Conservation (phyloP, 2,329 filamentous ascomycete species). For the Nigrograna mackinnonii region DNA sequence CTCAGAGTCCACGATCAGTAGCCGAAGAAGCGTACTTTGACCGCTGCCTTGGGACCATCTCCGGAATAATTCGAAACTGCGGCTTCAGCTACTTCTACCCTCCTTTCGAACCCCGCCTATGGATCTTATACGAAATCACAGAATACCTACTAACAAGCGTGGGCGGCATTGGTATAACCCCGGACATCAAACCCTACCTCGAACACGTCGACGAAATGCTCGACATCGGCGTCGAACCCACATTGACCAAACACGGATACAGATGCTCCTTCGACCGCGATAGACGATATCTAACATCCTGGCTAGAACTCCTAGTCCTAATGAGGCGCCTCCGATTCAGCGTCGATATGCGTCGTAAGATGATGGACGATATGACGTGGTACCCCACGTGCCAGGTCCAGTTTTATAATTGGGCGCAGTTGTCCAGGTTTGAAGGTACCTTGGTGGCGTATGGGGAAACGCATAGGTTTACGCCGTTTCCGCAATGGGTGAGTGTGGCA, state of each 20-base stretch:
- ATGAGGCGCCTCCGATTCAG: slow-evolving; percentile 6
- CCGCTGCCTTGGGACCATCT: slow-evolving; percentile 18
- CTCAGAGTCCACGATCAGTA: slow-evolving; percentile 20
- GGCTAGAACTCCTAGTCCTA: slow-evolving; percentile 13
- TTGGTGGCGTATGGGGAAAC: slow-evolving; percentile 5
- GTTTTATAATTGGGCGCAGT: slow-evolving; percentile 1
- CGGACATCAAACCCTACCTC: slow-evolving; percentile 10
- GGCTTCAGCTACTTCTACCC: slow-evolving; percentile 27
- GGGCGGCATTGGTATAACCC: slow-evolving; percentile 4
- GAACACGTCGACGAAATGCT: slow-evolving; percentile 12
- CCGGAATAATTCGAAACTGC: slow-evolving; percentile 25
- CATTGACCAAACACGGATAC: slow-evolving; percentile 11
- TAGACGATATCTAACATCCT: slow-evolving; percentile 8
- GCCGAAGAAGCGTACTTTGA: slow-evolving; percentile 21
- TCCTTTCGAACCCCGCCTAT: slow-evolving; percentile 23
- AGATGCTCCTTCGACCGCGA: slow-evolving; percentile 10
- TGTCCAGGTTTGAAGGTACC: slow-evolving; percentile 7
- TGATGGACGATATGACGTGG: slow-evolving; percentile 12
- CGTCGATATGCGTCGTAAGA: slow-evolving; percentile 4
- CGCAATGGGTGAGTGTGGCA: slow-evolving; percentile 3
- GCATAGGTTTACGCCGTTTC: slow-evolving; percentile 11
- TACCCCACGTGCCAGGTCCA: slow-evolving; percentile 1
- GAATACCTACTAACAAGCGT: slow-evolving; percentile 10
- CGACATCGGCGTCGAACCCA: slow-evolving; percentile 9
- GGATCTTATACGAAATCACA: slow-evolving; percentile 24